Conservation (phyloP, 2,329 filamentous ascomycete genomes). For the Pseudofabraea citricarpa region DNA sequence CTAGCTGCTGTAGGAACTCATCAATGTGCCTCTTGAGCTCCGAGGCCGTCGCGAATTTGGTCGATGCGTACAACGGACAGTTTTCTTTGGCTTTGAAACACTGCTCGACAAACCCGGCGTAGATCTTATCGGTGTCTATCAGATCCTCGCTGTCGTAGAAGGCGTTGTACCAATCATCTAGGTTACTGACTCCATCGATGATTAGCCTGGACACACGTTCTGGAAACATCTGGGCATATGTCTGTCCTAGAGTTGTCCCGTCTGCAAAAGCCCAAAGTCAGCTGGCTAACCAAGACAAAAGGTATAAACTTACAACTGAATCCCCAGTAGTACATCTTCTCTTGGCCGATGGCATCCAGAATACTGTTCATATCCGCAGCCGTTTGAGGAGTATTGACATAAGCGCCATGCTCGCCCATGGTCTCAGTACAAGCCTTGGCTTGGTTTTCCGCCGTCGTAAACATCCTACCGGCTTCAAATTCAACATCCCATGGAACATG, state of each 20-base stretch:
- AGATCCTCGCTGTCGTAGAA: constrained; percentile 12
- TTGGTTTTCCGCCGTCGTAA: constrained; percentile 36
- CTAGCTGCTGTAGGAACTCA: constrained; percentile 8
- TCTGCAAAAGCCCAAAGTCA: constrained; percentile 19
- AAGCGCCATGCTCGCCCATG: constrained; percentile 38
- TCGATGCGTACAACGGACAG: constrained; percentile 11
- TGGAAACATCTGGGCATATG: constrained; percentile 34
- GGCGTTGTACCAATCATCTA: constrained; percentile 23
- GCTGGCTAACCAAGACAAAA: neutral
- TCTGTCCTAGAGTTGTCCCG: constrained; percentile 35
- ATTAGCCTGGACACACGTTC: constrained; percentile 21
- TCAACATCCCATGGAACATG: constrained; percentile 20
- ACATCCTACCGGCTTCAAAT: constrained; percentile 28
- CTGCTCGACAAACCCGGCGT: constrained; percentile 13
- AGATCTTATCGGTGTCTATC: constrained; percentile 15
- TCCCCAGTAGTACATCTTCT: constrained; percentile 35
- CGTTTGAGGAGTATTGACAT: constrained; percentile 45
- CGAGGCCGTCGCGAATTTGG: constrained; percentile 5
- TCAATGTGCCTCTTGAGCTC: constrained; percentile 10
- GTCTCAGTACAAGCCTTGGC: constrained; percentile 37
- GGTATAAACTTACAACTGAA: constrained; percentile 27
- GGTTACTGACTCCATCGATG: constrained; percentile 20
- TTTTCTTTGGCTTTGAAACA: constrained; percentile 14
- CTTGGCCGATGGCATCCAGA: constrained; percentile 36
- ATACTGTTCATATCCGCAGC: constrained; percentile 48